Base-by-base conservation (phyloP, 306 rosid genomes). In the Myrica gale region DNA sequence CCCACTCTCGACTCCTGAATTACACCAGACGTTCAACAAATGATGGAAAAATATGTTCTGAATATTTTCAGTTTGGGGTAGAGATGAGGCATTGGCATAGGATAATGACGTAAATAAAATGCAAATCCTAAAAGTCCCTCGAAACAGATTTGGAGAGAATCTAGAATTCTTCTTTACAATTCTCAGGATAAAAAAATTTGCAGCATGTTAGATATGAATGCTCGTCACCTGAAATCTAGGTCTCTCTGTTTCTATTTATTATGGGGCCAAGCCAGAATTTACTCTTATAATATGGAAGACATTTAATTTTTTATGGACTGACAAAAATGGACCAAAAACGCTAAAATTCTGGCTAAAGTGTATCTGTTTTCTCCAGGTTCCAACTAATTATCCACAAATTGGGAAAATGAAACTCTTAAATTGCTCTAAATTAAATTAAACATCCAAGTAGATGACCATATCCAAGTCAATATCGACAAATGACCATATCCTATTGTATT, bases 1-100 rank as follows among this genome's bases (percentile, higher is more conserved):
- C 74, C 99, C 99, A 95, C 77, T 95, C 99, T 61, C 86, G 84
- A 82, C 88, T 95, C 98, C 98, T 95, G 85, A 82, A 87, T 79
- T 65, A 78, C 41, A 68, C 54, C 5, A 50, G 73, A 54, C 4
- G 77, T 75, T 69, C 74, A 54, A 12, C 43, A 23, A 58, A 58
- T 23, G 65, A 20, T 4, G 41, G 12, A 4, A 58, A 58, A 26
- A 32, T 32, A 32, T 32, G 26, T 58, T 23, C 65, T 58, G 23
- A 5, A 21, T 32, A 32, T 32, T 32, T 32, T 32, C 37, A 32
- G 37, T 32, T 32, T 32, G 3, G 37, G 37, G 3, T 32, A 32
- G 37, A 32, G 3, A 32, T 32, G 42, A 58, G 26, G 65, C 65
- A 4, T 58, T 10, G 17, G 10, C 21, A 39, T 58, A 23, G 17